Base-by-base conservation (phyloP, 2,329 filamentous ascomycete species). In the Exophiala alcalophila region DNA sequence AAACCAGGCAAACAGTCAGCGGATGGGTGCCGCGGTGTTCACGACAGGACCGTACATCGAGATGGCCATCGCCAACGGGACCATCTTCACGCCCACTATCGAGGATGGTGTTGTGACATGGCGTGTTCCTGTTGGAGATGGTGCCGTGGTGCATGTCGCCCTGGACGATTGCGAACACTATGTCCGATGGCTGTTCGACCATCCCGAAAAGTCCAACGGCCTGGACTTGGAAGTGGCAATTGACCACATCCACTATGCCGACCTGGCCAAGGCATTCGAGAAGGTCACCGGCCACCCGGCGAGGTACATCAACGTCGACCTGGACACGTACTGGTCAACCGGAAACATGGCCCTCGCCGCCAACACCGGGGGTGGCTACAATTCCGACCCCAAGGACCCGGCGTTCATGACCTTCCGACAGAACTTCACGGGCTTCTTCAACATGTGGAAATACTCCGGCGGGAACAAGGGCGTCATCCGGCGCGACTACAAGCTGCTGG, bases 341-440 rank as follows among this genome's bases (percentile, higher is more conserved):
- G 50, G 50, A 2, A 34, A 35, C 2, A 50, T 42, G 24, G 47
- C 50, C 1, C n/a, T 20, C 2, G 36, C 50, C 1, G 58, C 56
- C 0, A 50, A 60, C n/a, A 12, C 5, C 0, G 55, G 66, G 0
- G 60, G 66, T 2, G 70, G 63, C 0, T 66, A 69, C 10, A 67
- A 62, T 47, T 56, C 60, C 8, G 57, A 61, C 43, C 56, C 49
- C 5, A 55, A 57, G 4, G 67, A 69, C 47, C 53, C 61, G 12
- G 59, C 63, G 2, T 55, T 60, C 8, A 59, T 70, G 62, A 72
- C 55, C 1, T 41, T 71, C 4, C 57, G 59, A 23, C 56, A 71
- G 31, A 78, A 77, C 50, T 78, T 78, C 50, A 68, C 66, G 0
- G 72, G 66, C 0, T 77, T 71, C 50, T 77, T 72, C 69, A 71